phyloP scores from a whole-genome alignment of 2,329 filamentous ascomycete species.

The Hypomyces perniciosus region DNA sequence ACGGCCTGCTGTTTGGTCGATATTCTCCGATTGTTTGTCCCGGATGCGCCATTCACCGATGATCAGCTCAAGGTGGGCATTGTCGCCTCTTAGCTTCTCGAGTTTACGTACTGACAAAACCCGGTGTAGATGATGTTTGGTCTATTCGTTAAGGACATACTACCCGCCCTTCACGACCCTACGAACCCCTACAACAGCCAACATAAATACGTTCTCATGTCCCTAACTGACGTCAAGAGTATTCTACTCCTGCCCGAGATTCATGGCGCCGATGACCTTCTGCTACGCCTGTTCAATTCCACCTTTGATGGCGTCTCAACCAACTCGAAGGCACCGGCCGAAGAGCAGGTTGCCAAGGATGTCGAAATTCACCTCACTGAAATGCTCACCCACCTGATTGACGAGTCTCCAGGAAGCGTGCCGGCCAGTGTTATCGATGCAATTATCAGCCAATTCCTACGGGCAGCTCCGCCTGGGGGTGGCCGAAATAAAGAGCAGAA shows the following conservation, averaged over 20 bases:
- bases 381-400: conserved; percentile 76
- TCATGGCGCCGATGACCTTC: conserved; percentile 70
- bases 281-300: conserved; percentile 74
- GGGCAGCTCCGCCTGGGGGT: conserved; percentile 68
- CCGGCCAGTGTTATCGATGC: conserved; percentile 81
- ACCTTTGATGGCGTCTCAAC: conserved; percentile 90
- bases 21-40: conserved; percentile 85
- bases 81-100: background rate
- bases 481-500: conserved; percentile 59
- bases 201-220: conserved; percentile 85
- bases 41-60: conserved; percentile 87
- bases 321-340: conserved; percentile 65
- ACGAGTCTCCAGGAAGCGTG: conserved; percentile 68
- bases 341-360: conserved; percentile 83
- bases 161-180: conserved; percentile 80
- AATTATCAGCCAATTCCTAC: conserved; percentile 91
- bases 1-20: conserved; percentile 86
- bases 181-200: conserved; percentile 87
- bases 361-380: conserved; percentile 89
- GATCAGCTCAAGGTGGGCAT: conserved; percentile 76
- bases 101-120: conserved; percentile 9
- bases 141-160: conserved; percentile 74
- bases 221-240: conserved; percentile 88
- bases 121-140: conserved; percentile 76
- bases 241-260: conserved; percentile 88